phyloP scores from a whole-genome alignment of 2,329 filamentous ascomycete species.

The Xylaria sp. region DNA sequence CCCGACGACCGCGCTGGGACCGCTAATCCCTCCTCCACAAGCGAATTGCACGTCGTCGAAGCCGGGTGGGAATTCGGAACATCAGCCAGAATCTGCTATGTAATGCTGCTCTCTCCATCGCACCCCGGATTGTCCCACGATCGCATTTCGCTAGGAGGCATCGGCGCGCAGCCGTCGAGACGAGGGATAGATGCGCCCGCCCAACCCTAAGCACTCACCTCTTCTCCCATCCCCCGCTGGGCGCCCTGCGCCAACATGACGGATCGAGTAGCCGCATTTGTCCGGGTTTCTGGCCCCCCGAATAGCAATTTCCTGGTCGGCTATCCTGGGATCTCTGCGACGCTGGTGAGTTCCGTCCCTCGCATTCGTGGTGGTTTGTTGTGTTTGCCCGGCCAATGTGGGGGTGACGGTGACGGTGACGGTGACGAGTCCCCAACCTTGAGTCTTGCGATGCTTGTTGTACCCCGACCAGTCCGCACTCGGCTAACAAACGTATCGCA shows the following conservation, averaged over 20 bases:
- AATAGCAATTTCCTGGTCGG: constrained; percentile 97
- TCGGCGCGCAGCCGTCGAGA: constrained; percentile 32
- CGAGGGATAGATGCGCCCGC: constrained; percentile 33
- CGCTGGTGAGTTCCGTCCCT: constrained; percentile 70
- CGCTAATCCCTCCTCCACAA: constrained; percentile 1
- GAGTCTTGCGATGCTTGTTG: constrained; percentile 6
- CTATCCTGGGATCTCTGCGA: constrained; percentile 97
- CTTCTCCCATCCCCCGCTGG: constrained; percentile 26
- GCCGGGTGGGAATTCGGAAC: background rate
- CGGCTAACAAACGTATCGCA: constrained; percentile 43
- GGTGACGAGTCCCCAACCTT: constrained; percentile 4
- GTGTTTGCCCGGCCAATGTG: constrained; percentile 14
- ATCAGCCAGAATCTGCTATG: constrained; percentile 21
- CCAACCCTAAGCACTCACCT: constrained; percentile 23
- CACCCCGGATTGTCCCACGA: constrained; percentile 14
- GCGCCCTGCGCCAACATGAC: constrained; percentile 31
- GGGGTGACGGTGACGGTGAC: constrained; percentile 2
- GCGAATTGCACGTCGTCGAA: background rate
- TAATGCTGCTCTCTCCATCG: constrained; percentile 19
- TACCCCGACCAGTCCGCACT: background rate
- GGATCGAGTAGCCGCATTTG: constrained; percentile 71
- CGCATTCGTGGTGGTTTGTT: constrained; percentile 6
- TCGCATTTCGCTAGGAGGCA: constrained; percentile 26
- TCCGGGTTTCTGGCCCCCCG: constrained; percentile 94
- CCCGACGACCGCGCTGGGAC: constrained; percentile 10